Base-by-base conservation (phyloP, 768 basidiomycete species). In the Rhizopogon salebrosus region DNA sequence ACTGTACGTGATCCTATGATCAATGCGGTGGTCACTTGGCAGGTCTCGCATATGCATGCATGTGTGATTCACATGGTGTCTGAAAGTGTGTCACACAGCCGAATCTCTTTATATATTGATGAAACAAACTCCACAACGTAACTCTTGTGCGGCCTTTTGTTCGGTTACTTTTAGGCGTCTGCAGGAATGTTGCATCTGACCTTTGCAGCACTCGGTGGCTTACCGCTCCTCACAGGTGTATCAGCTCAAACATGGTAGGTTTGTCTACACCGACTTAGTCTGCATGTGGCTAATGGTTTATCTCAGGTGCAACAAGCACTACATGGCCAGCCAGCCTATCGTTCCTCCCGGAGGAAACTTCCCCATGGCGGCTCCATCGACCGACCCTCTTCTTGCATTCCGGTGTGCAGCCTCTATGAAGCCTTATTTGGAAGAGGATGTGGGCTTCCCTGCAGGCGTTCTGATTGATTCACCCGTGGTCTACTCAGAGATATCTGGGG, bases 401-500 rank as follows among this genome's bases (percentile, higher is more conserved):
- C 79, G 80, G 9, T 85, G 84, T 54, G 73, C 75, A 8, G 82
- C 80, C 26, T 78, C 80, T 3, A 75, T 84, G 22, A 73, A 77
- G 6, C 84, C 84, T 1, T 85, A 83, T 62, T 74, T 85, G 22
- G 74, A 76, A 14, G 80, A 79, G 57, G 83, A 84, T 55, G 66
- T 68, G 24, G 59, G 60, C 22, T 70, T 72, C 3, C 69, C 72
- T 2, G 70, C 74, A 13, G 70, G 74, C 14, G 71, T 85, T 49
- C 66, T 84, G 36, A 68, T 85, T 38, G 81, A 84, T 43, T 64
- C 80, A 0, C 76, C 76, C 0, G 63, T 85, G 34, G 76, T 75
- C 0, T 74, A 74, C 59, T 70, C 71, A 11, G 54, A 74, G 23
- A 75, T 84, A n/a, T 62, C 71, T 23, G 76, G 77, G 41, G 77